A percentile compares a stretch with the other conserved stretches of the same genome.
These are phyloP conservation scores for Arabidopsis suecica DNA, from an alignment of 345 rosid genomes.

Conservation along the genomic window DNA sequence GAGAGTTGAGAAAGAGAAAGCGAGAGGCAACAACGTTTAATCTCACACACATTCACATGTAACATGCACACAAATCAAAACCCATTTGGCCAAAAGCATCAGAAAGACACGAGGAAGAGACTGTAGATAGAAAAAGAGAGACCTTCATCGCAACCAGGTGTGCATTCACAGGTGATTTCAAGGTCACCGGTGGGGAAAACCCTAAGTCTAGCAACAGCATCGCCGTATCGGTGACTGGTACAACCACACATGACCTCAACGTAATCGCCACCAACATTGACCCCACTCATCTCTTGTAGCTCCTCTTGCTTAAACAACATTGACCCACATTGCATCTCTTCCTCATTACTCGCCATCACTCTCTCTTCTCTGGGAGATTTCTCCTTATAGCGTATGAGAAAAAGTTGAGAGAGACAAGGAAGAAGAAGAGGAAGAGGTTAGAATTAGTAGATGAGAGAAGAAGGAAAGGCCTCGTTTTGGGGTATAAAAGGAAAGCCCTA, in stretches of 20 bases:
- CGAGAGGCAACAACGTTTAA: conserved; percentile 55
- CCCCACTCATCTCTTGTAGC: conserved; percentile 81
- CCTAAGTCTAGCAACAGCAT: conserved; percentile 99
- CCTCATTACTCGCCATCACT: conserved; percentile 67
- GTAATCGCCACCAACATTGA: conserved; percentile 68
- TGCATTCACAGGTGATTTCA: conserved; percentile 95
- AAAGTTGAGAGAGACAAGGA: conserved; percentile 26
- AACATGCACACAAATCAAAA: conserved; percentile 49
- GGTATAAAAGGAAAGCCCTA: conserved; percentile 55
- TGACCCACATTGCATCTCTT: conserved; percentile 56
- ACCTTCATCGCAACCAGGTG: conserved; percentile 99
- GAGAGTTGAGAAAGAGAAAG: conserved; percentile 31
- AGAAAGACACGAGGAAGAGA: conserved; percentile 22
- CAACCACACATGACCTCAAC: conserved; percentile 98
- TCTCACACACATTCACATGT: conserved; percentile 42
- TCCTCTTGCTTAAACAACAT: conserved; percentile 84
- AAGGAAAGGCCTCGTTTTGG: conserved; percentile 47
- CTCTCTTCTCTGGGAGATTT: conserved; percentile 25
- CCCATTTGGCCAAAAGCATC: conserved; percentile 40
- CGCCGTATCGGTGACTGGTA: conserved; percentile 98
- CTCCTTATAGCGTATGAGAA: conserved; percentile 34
- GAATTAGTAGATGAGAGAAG: conserved; percentile 36
- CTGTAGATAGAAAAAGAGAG: conserved; percentile 30
- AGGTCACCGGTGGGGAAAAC: conserved; percentile 94
- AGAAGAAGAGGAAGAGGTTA: conserved; percentile 24